phyloP scores from a whole-genome alignment of 1,284 basidiomycete genomes.

The Trametes sp. region DNA sequence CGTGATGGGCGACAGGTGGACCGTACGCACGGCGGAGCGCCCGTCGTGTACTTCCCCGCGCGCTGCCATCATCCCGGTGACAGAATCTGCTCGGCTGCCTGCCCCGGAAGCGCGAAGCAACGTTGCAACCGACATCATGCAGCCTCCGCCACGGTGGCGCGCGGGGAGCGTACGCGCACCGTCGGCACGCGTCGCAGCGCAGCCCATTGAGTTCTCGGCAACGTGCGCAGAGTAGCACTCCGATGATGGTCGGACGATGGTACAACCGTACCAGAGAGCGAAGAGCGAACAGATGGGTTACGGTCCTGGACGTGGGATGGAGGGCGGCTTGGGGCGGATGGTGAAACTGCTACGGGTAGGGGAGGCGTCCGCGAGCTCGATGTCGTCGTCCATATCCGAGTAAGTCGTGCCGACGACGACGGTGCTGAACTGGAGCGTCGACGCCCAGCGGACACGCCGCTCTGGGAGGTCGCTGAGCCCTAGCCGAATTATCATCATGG shows the following conservation, averaged over 20 bases:
- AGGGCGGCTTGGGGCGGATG: not conserved
- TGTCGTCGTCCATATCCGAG: conserved; percentile 7
- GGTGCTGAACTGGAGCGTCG: conserved; percentile 27
- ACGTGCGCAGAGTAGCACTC: too few relatives aligned
- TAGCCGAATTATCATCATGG: conserved; percentile 28
- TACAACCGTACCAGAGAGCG: too few relatives aligned
- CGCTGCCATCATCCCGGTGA: not conserved
- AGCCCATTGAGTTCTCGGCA: too few relatives aligned
- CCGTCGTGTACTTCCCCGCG: too few relatives aligned
- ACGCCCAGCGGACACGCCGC: conserved; percentile 16
- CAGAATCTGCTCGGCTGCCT: not conserved
- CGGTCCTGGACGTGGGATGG: too few relatives aligned
- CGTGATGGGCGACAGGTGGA: too few relatives aligned
- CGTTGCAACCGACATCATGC: too few relatives aligned
- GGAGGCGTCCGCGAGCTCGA: conserved; percentile 2
- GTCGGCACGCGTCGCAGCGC: too few relatives aligned
- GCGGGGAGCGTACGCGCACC: too few relatives aligned
- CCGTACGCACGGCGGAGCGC: too few relatives aligned
- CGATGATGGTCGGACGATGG: too few relatives aligned
- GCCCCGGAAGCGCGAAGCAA: not conserved
- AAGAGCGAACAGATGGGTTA: not conserved
- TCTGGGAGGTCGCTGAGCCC: conserved; percentile 24
- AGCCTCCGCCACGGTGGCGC: too few relatives aligned
- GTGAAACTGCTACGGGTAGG: not conserved
- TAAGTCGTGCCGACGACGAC: conserved; percentile 21